Base-by-base conservation (phyloP, 179 eudicot genomes). In the Silene vulgaris region DNA sequence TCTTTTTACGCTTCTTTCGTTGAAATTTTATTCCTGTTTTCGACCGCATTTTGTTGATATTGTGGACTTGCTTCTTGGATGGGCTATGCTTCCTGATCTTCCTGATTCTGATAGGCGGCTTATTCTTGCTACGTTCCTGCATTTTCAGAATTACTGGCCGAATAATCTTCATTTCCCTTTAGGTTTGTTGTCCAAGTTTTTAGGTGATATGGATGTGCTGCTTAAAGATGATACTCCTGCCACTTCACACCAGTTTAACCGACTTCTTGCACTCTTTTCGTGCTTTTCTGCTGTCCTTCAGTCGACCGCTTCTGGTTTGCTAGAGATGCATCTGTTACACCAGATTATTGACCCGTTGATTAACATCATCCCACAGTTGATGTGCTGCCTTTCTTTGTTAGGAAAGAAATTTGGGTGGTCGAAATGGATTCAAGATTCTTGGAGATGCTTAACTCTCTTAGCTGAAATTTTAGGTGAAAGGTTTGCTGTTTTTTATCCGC, bases 141-240 rank as follows among this genome's bases (percentile, higher is more conserved):
- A 93, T 74, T 93, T 96, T 82, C 97, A 93, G 87, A 96, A 96
- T 77, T 93, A 96, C 75, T 96, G 99, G 99, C 93, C 93, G 74
- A 81, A 79, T 78, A 91, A 88, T 80, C 79, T 91, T 75, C 96
- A 90, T 77, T 96, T 96, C 80, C 93, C 99, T 28, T 74, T 96
- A 82, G 89, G 96, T 52, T 78, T 96, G 82, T 77, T 96, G 73
- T 85, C 90, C 8, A 96, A 96, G 82, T 91, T 96, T 83, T 84
- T 96, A 84, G 99, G 91, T 57, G 99, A 96, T 81, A 93, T 96
- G 99, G 98, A 96, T 80, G 87, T 86, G 72, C 82, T 93, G 67
- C 96, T 96, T 74, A 91, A 90, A 87, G 99, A 96, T 82, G 89
- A 89, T 71, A 87, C 89, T 76, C 86, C 85, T 73, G 97, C 92